phyloP scores from a whole-genome alignment of 176 grass and related monocot species.

The Stipa capillata region DNA sequence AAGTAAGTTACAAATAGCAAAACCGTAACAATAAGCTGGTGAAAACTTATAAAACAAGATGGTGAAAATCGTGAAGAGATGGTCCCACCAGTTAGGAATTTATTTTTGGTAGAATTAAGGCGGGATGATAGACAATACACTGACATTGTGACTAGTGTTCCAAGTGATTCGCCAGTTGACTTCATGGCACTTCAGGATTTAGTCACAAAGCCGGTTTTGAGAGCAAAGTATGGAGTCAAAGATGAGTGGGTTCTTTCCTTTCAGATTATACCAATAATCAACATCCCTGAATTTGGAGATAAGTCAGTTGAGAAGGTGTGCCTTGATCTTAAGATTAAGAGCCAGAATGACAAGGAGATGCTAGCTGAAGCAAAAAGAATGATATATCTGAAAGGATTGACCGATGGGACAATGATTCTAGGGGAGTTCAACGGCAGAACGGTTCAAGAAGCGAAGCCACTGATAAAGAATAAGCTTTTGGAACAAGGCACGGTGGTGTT shows the following conservation, averaged over 20 bases:
- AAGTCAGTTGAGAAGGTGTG: constrained; percentile 67
- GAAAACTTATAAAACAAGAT: no score
- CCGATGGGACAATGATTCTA: constrained; percentile 69
- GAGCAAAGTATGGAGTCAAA: constrained; percentile 55
- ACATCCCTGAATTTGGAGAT: constrained; percentile 75
- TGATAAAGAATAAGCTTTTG: constrained; percentile 62
- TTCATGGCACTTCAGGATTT: constrained; percentile 69
- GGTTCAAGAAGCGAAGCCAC: constrained; percentile 67
- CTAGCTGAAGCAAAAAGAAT: constrained; percentile 65
- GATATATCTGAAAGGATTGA: constrained; percentile 75
- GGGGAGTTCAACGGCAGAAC: constrained; percentile 57
- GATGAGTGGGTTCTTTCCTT: constrained; percentile 70
- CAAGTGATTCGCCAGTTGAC: constrained; percentile 70
- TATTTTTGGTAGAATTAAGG: no score
- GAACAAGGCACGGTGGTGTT: constrained; percentile 40
- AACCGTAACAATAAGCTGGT: no score
- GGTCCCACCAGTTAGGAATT: no score
- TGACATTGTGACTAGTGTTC: constrained; percentile 63
- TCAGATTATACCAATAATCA: constrained; percentile 52
- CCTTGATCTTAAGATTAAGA: constrained; percentile 54
- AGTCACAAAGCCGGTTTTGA: constrained; percentile 47
- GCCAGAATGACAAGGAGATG: constrained; percentile 77
- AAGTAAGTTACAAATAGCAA: no score
- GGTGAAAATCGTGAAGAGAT: no score
- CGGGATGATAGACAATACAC: constrained; percentile 63